Conservation (phyloP, 108 stramenopile genomes). For the Fragilariopsis cylindrus region DNA sequence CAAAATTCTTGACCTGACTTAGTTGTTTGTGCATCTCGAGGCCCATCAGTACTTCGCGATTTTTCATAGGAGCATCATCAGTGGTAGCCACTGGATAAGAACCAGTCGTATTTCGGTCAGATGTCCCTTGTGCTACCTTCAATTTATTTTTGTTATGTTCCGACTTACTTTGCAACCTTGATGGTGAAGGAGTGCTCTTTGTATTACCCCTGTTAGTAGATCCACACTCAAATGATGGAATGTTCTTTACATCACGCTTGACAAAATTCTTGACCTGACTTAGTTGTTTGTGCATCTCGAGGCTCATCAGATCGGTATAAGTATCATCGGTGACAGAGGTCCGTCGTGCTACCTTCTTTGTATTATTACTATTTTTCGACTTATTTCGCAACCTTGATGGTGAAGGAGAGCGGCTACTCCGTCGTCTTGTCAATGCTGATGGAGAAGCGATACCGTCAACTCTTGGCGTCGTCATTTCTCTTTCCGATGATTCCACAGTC, state of each 20-base stretch:
- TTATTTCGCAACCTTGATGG: neutral
- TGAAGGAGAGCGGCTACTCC: conserved; percentile 11
- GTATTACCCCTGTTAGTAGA: too few species aligned
- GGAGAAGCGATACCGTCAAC: too few species aligned
- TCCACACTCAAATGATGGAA: neutral
- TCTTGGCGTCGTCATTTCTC: neutral
- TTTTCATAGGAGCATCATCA: neutral
- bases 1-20: neutral
- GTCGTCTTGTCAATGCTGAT: neutral
- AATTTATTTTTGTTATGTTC: too few species aligned
- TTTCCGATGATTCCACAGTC: neutral
- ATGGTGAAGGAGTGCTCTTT: neutral
- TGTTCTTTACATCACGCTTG: too few species aligned
- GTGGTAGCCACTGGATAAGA: too few species aligned
- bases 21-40: conserved; percentile 4
- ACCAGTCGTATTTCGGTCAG: too few species aligned
- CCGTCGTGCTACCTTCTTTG: too few species aligned
- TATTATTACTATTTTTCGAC: neutral
- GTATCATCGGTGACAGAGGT: neutral
- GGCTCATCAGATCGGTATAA: neutral
- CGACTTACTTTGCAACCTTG: too few species aligned
- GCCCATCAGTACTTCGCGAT: conserved; percentile 11
- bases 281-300: conserved; percentile 3
- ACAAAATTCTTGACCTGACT: neutral
- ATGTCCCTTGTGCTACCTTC: too few species aligned